phyloP scores from a whole-genome alignment of 2,329 filamentous ascomycete genomes.

The Myotisia sp. region DNA sequence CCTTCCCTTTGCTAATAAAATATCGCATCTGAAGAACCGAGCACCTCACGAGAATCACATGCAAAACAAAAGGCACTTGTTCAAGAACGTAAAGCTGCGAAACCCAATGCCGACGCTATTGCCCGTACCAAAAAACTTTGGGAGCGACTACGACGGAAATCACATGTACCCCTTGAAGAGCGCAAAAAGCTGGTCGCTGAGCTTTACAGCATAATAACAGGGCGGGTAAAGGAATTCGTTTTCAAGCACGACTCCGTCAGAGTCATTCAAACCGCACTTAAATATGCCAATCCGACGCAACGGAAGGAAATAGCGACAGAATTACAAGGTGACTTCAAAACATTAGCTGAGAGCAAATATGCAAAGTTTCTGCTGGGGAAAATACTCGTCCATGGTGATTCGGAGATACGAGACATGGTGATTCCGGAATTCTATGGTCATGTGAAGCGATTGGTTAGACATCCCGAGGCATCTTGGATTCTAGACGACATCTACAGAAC shows the following conservation, averaged over 20 bases:
- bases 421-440: slow-evolving; percentile 91
- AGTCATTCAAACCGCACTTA: slow-evolving; percentile 90
- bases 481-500: slow-evolving; percentile 91
- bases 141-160: slow-evolving; percentile 86
- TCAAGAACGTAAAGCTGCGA: slow-evolving; percentile 78
- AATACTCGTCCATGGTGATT: slow-evolving; percentile 79
- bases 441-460: slow-evolving; percentile 84
- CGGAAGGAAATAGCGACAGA: slow-evolving; percentile 75
- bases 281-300: slow-evolving; percentile 79
- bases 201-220: slow-evolving; percentile 81
- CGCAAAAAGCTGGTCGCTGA: slow-evolving; percentile 75
- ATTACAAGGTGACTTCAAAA: slow-evolving; percentile 67
- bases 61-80: slow-evolving; percentile 81
- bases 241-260: slow-evolving; percentile 98
- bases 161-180: slow-evolving; percentile 80
- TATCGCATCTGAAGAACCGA: slow-evolving; percentile 34
- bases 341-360: slow-evolving; percentile 85
- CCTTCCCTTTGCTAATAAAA: neutral
- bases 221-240: slow-evolving; percentile 84
- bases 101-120: slow-evolving; percentile 83
- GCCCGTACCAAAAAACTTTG: slow-evolving; percentile 88
- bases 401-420: slow-evolving; percentile 73
- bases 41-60: slow-evolving; percentile 71
- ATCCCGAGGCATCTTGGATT: slow-evolving; percentile 94
- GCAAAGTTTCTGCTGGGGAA: slow-evolving; percentile 97